phyloP scores from a whole-genome alignment of 345 rosid species.

The Eucalyptus curtisii region DNA sequence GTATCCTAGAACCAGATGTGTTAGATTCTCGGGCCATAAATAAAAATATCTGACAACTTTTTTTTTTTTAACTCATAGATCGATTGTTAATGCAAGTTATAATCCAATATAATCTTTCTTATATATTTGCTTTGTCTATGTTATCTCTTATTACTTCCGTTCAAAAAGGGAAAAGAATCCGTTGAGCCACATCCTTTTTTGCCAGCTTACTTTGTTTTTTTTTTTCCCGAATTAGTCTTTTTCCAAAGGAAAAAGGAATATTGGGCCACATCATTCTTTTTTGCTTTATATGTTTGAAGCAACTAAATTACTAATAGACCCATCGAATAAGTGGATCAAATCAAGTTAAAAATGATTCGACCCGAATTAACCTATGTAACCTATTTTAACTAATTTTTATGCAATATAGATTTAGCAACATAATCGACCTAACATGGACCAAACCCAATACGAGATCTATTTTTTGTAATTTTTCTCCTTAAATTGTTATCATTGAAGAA shows the following conservation, averaged over 20 bases:
- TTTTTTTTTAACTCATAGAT: no score
- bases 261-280: background rate
- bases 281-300: background rate
- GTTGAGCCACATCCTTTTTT: background rate
- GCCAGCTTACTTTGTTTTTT: background rate
- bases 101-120: no score
- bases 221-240: background rate
- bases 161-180: background rate
- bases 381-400: no score
- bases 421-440: rapidly evolving
- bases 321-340: background rate
- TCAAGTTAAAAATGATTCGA: rapidly evolving
- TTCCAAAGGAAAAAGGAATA: background rate
- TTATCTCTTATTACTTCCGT: background rate
- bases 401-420: background rate
- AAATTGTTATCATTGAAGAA: background rate
- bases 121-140: background rate
- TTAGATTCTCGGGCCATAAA: no score
- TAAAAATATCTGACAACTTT: no score
- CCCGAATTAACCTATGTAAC: background rate
- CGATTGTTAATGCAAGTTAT: no score
- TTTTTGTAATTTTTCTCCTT: no score
- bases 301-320: background rate
- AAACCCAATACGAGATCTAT: rapidly evolving
- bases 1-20: no score